Evolutionary conservation across 2,329 filamentous ascomycete genomes (phyloP), one percentile per base, ranked within the genome.

Genomic region (Fusarium sp.): DNA sequence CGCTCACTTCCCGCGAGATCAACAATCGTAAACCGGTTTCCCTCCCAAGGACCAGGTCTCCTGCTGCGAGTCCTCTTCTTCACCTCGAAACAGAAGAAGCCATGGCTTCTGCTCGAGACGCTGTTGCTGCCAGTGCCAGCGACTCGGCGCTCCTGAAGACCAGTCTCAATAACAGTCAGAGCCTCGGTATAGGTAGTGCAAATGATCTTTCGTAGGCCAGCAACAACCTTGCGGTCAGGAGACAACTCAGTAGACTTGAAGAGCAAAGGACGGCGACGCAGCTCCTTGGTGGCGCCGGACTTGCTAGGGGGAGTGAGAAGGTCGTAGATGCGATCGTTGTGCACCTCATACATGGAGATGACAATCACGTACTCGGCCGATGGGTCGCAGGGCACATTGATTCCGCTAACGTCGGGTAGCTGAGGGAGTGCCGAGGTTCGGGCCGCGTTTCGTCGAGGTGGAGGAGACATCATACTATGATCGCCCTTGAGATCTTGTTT

Each of bases 291-390:
- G 6, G 88, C 87, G 39, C 88, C 88, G 0, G 87, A 87, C 71
- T 89, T 89, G 24, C 87, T 83, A 4, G 90, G 88, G 0, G 90
- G 89, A 0, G 93, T 93, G 1, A 99, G 87, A 0, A 99, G 90
- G 79, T 99, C 97, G 81, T 97, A 98, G 75, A 99, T 98, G 39
- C 95, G 92, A 84, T 99, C 96, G 80, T 99, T 99, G 86, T 99
- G 98, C 2, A 99, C 96, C 82, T 99, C 97, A 83, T 98, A 98
- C 95, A 99, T 99, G 64, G 95, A 98, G 24, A 99, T 88, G 13
- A 99, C 86, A 64, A 99, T 91, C 6, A 93, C 93, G 77, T 98
- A 98, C 76, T 98, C 94, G 64, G 92, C 90, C 22, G 89, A 89
- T 57, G 91, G 86, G 48, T 84, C 82, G 74, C 82, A 84, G 0